Evolutionary conservation across 2,329 filamentous ascomycete genomes (phyloP), one percentile per base, ranked within the genome.

Genomic region (Aspergillus quadrilineatus): DNA sequence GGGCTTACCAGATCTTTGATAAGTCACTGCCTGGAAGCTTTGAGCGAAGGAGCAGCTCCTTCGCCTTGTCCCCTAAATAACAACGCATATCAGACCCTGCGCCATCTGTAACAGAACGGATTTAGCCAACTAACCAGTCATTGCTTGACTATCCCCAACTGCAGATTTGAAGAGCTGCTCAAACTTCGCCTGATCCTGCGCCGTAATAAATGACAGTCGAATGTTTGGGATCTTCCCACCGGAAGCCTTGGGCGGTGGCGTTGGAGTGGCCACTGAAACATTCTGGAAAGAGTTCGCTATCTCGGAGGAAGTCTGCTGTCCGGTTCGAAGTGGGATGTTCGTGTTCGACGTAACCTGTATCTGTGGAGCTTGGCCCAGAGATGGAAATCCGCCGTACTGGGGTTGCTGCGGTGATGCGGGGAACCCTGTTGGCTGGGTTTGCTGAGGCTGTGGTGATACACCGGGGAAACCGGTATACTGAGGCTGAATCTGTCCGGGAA

Each of bases 151-250:
- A 63, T 92, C 88, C 34, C 92, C 91, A 36, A 93, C 91, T 12
- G 94, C 93, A 54, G 92, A 96, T 77, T 94, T 97, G 81, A 99
- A 99, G 42, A 99, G 79, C 56, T 94, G 94, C 79, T 99, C 94
- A 67, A 99, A 99, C 77, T 96, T 97, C 68, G 90, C 85, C 75
- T 99, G 94, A 71, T 99, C 94, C 68, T 89, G 86, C 28, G 90
- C 92, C 2, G 93, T 97, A 69, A 99, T 96, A 73, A 99, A 99
- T 3, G 92, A 96, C 59, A 99, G 78, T 49, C 94, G 85, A 63
- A 97, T 95, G 71, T 89, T 97, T 29, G 94, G 94, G 55, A 99
- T 97, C 77, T 89, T 94, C 65, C 84, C 87, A 10, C 82, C 77
- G 6, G 59, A 49, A 9, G 64, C 34, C 67, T 85, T 86, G 6